Percentiles rank a stretch among this genome's conserved stretches.
phyloP scores from a whole-genome alignment of 176 grass and related monocot genomes.

The Aegilops sharonensis region DNA sequence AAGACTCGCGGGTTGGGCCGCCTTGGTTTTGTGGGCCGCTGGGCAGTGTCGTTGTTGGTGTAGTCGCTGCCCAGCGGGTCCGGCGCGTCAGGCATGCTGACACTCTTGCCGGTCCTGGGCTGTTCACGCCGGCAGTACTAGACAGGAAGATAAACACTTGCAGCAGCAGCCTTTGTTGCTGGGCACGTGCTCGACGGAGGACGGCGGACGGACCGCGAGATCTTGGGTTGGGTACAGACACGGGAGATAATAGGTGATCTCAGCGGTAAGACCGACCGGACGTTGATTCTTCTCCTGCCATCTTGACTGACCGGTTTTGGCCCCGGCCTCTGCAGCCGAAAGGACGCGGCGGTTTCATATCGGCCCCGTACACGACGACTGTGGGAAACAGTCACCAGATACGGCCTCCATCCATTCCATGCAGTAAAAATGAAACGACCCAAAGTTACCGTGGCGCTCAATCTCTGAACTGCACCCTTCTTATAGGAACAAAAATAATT shows the following conservation, averaged over 20 bases:
- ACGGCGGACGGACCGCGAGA: conserved; percentile 19
- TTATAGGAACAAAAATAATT: not conserved
- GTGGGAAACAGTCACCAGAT: conserved; percentile 18
- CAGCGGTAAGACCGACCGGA: conserved; percentile 36
- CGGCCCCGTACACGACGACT: not conserved
- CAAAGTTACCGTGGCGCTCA: not conserved
- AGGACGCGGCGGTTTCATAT: conserved; percentile 1
- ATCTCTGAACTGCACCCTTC: not conserved
- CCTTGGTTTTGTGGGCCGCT: too few relatives aligned
- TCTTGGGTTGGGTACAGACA: conserved; percentile 34
- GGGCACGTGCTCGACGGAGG: conserved; percentile 16
- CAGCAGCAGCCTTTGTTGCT: not conserved
- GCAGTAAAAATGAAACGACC: not conserved
- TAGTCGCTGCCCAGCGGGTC: too few relatives aligned
- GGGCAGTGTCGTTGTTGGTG: too few relatives aligned
- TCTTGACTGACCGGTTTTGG: conserved; percentile 32
- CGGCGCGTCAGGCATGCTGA: too few relatives aligned
- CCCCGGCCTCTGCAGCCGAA: not conserved
- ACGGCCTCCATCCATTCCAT: not conserved
- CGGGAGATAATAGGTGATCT: conserved; percentile 36
- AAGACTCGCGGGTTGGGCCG: too few relatives aligned
- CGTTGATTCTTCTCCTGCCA: conserved; percentile 33
- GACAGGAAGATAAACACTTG: conserved; percentile 22
- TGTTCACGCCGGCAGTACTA: not conserved
- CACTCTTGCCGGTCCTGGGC: not conserved